Base-by-base conservation (phyloP, 2,329 filamentous ascomycete species). In the Trichoderma sp. region DNA sequence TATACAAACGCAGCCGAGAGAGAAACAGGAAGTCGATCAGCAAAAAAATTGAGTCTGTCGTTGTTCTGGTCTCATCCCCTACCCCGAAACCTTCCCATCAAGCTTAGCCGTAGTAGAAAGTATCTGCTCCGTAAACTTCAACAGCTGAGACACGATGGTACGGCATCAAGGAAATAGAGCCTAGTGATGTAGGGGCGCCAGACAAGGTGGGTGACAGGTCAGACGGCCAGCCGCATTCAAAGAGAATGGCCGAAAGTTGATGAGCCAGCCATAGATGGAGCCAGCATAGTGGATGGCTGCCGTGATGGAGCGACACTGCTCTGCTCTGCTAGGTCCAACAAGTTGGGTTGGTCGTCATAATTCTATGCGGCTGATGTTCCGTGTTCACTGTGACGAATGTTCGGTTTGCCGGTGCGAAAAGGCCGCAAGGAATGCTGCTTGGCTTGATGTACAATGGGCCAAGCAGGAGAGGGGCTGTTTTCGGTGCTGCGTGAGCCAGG, bases 11-110 rank as follows among this genome's bases (percentile, higher is more conserved):
- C 58, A 57, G 68, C 35, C 57, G 56, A 69, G 55, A 61, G 55
- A 59, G 55, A 66, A 69, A 69, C 47, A 33, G 61, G 56, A 66
- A 69, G 43, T 66, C 68, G 68, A 69, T 69, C 68, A 66, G 66
- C 43, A 31, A 33, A 56, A 19, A 24, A 16, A n/a, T 24, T 27
- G 8, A 49, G 31, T 21, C 11, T 21, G 11, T 33, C 11, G 33
- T 35, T 35, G 13, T 35, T 35, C 11, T 35, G 11, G 33, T 35
- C 31, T 40, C 29, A 29, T 53, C 40, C 52, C 24, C 47, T 35
- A 19, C 40, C 29, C 24, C 47, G 24, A 19, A n/a, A 11, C 43
- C 33, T 40, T 37, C 49, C 43, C 43, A n/a, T 43, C 37, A 29
- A 21, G 43, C 52, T 56, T 58, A 55, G 37, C 33, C 29, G 37